Conservation (phyloP, 805 yeast species). For the Yamadazyma sp. region DNA sequence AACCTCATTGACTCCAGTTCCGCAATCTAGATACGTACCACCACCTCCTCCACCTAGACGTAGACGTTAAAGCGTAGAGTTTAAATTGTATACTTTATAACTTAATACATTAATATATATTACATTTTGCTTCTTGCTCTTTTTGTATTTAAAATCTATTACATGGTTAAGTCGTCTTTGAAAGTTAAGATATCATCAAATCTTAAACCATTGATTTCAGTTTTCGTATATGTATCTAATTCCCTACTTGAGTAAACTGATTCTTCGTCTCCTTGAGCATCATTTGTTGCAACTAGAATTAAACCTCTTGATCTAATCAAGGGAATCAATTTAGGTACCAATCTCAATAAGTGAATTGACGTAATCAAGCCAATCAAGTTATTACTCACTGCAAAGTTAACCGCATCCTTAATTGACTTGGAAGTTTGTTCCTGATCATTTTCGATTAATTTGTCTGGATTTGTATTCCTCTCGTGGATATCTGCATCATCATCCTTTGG, state of each 20-base stretch:
- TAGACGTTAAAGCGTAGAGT: constrained; percentile 5
- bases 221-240: constrained; percentile 34
- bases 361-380: constrained; percentile 83
- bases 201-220: constrained; percentile 65
- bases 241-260: constrained; percentile 22
- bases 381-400: constrained; percentile 74
- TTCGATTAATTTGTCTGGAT: constrained; percentile 18
- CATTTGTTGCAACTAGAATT: constrained; percentile 70
- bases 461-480: constrained; percentile 12
- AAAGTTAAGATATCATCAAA: constrained; percentile 63
- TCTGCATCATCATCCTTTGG: constrained; percentile 9
- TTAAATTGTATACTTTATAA: too few relatives aligned
- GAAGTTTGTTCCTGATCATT: constrained; percentile 42
- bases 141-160: too few relatives aligned
- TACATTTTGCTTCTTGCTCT: too few relatives aligned
- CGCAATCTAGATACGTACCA: constrained; percentile 6
- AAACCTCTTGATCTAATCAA: constrained; percentile 78
- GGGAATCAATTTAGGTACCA: constrained; percentile 75
- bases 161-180: constrained; percentile 48
- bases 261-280: constrained; percentile 24
- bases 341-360: constrained; percentile 62
- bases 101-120: constrained; percentile 1
- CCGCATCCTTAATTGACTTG: constrained; percentile 77
- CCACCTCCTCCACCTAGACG: constrained; percentile 38
- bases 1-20: constrained; percentile 1